phyloP scores from a whole-genome alignment of 257 asterid genomes.

The Solanum gracilifrons region DNA sequence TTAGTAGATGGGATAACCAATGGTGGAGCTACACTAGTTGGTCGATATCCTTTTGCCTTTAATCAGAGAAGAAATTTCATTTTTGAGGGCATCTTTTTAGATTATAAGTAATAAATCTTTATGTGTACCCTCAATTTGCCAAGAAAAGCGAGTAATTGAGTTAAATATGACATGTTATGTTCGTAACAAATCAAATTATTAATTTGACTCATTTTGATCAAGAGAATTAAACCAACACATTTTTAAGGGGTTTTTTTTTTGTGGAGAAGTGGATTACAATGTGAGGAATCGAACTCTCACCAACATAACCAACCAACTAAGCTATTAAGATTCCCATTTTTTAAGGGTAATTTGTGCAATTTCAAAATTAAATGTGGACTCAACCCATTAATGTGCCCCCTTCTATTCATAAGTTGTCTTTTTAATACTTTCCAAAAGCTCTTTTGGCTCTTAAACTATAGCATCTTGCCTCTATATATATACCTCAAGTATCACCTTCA shows the following conservation, averaged over 20 bases:
- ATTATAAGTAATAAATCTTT: neutral
- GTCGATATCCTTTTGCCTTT: neutral
- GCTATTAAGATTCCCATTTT: neutral
- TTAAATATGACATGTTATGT: neutral
- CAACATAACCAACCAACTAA: neutral
- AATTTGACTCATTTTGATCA: neutral
- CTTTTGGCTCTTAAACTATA: neutral
- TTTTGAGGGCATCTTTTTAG: neutral
- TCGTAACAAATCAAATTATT: no score
- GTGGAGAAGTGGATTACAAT: no score
- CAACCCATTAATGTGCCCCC: neutral
- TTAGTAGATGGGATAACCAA: neutral
- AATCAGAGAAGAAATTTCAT: neutral
- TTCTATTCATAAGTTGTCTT: neutral
- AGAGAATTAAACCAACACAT: neutral
- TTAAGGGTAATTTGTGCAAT: neutral
- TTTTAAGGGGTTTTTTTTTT: neutral
- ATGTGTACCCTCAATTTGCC: neutral
- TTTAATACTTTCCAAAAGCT: neutral
- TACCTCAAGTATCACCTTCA: neutral
- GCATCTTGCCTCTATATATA: neutral
- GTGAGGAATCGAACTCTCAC: no score
- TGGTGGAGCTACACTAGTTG: neutral
- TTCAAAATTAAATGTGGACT: neutral
- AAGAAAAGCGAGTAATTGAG: neutral